Evolutionary conservation across 2,329 filamentous ascomycete species (phyloP).

Genomic region (Tolypocladium pustulatum): DNA sequence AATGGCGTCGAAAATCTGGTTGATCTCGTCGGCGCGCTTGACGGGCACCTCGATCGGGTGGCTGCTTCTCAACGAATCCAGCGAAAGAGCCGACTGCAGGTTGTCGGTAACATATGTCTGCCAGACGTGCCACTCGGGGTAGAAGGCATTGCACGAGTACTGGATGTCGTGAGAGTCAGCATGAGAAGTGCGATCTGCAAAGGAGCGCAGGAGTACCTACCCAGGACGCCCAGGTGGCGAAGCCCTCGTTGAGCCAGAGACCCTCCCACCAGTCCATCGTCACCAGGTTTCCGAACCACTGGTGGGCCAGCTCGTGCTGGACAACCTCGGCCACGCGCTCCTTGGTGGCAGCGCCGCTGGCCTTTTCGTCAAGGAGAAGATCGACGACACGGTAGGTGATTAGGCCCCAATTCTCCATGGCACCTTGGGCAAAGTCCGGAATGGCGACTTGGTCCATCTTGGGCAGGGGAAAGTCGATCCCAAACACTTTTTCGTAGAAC

Average conservation of each 20-base stretch:
- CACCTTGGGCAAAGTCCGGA: constrained; percentile 88
- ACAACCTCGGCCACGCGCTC: constrained; percentile 92
- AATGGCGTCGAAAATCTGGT: constrained; percentile 96
- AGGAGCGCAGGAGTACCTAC: constrained; percentile 4
- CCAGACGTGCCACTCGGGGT: constrained; percentile 98
- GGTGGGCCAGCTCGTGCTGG: constrained; percentile 92
- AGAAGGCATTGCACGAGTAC: constrained; percentile 88
- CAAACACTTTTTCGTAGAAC: constrained; percentile 78
- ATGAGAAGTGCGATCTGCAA: not conserved
- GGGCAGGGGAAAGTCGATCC: constrained; percentile 52
- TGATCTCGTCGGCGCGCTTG: constrained; percentile 90
- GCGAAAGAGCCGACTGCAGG: constrained; percentile 72
- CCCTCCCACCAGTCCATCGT: constrained; percentile 99
- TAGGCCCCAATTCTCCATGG: constrained; percentile 98
- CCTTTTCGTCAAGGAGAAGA: constrained; percentile 82
- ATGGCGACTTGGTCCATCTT: constrained; percentile 66
- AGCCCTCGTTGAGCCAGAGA: constrained; percentile 91
- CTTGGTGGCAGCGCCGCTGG: constrained; percentile 77
- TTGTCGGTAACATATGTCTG: constrained; percentile 90
- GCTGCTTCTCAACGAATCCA: constrained; percentile 87
- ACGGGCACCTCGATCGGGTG: constrained; percentile 96
- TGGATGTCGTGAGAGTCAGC: constrained; percentile 2
- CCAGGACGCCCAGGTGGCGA: constrained; percentile 46
- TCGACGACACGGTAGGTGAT: constrained; percentile 85
- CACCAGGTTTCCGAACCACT: constrained; percentile 96